phyloP scores from a whole-genome alignment of 2,329 filamentous ascomycete genomes.

The Sporothrix sp. region DNA sequence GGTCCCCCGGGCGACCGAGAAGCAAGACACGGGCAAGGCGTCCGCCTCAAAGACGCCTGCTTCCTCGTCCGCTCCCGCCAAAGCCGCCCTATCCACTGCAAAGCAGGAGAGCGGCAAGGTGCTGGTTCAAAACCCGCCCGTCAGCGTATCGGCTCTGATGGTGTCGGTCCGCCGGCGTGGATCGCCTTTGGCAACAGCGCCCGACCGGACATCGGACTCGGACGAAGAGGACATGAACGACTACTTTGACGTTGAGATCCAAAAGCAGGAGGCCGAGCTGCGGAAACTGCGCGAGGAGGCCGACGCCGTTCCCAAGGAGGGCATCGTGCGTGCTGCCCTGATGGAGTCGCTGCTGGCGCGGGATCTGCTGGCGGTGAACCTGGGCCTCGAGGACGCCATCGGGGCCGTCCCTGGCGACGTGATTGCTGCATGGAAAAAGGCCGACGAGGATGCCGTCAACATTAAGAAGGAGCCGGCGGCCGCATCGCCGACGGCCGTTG shows the following conservation, averaged over 20 bases:
- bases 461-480: neutral
- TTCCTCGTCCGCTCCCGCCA: neutral
- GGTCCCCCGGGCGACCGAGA: neutral
- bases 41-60: neutral
- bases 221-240: slow-evolving; percentile 51
- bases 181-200: neutral
- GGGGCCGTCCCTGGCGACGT: slow-evolving; percentile 31
- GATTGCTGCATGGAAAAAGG: slow-evolving; percentile 19
- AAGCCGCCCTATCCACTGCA: too few relatives aligned
- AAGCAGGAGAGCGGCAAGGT: too few relatives aligned
- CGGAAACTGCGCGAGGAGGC: slow-evolving; percentile 34
- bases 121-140: neutral
- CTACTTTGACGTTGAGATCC: slow-evolving; percentile 44
- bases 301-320: slow-evolving; percentile 30
- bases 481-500: neutral
- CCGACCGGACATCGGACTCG: slow-evolving; percentile 34
- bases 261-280: slow-evolving; percentile 40
- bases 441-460: slow-evolving; percentile 5
- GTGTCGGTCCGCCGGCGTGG: slow-evolving; percentile 13
- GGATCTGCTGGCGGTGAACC: slow-evolving; percentile 36
- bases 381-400: slow-evolving; percentile 35
- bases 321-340: slow-evolving; percentile 36
- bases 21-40: neutral
- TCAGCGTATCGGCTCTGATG: slow-evolving; percentile 4
- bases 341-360: slow-evolving; percentile 39